Conservation (phyloP, 306 rosid genomes). For the Cicer cuneatum region DNA sequence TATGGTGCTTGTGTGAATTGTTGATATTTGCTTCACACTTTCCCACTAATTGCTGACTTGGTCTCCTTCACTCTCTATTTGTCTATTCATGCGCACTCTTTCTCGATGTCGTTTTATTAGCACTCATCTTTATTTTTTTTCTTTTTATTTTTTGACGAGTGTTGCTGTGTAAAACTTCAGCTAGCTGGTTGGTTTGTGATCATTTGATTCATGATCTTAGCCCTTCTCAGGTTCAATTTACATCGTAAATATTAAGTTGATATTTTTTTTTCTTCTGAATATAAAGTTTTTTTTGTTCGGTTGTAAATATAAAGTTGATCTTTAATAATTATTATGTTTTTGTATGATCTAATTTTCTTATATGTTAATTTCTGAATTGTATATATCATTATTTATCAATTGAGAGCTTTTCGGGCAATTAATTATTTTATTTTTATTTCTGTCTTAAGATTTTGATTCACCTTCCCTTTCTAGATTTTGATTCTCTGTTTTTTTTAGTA, state of each 20-base stretch:
- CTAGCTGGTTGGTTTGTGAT: constrained; percentile 9
- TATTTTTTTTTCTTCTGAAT: too few species aligned
- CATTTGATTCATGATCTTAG: constrained; percentile 3
- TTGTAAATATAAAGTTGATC: neutral
- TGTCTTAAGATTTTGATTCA: neutral
- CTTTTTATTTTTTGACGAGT: neutral
- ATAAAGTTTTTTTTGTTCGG: too few species aligned
- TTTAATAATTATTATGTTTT: neutral
- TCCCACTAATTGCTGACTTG: constrained; percentile 16
- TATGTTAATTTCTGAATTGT: neutral
- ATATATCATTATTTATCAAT: neutral
- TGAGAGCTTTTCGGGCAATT: neutral
- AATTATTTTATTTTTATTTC: neutral
- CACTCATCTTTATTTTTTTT: neutral
- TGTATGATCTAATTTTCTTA: neutral
- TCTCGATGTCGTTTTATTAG: neutral
- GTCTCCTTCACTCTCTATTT: neutral
- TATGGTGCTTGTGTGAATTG: neutral
- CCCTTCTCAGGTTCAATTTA: neutral
- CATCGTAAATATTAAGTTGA: neutral
- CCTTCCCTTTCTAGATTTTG: constrained; percentile 20
- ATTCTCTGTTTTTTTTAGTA: neutral
- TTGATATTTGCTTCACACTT: constrained; percentile 33
- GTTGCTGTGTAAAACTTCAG: constrained; percentile 3
- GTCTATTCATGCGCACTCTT: neutral